Percentiles rank a stretch among this genome's conserved stretches.
Evolutionary conservation across 768 basidiomycete species (phyloP).

Genomic region (Leccinum imitatum): DNA sequence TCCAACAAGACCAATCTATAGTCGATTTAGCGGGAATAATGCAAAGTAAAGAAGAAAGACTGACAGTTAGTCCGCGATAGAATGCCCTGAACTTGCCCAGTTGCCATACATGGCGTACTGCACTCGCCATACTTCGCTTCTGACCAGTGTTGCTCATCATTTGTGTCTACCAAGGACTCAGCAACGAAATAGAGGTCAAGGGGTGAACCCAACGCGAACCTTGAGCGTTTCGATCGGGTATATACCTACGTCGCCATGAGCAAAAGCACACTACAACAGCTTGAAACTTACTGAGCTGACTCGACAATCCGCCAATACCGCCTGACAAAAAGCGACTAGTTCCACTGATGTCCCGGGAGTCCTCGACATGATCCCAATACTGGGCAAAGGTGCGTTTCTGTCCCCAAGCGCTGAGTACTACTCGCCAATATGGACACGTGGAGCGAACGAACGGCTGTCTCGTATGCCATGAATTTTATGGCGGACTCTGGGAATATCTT

Average conservation of each 20-base stretch:
- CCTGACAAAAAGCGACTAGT: conserved; percentile 92
- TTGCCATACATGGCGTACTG: conserved; percentile 72
- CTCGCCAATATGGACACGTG: conserved; percentile 12
- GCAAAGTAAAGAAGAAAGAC: conserved; percentile 33
- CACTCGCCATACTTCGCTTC: conserved; percentile 56
- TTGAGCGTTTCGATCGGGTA: conserved; percentile 97
- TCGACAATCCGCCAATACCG: conserved; percentile 92
- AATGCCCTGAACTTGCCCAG: conserved; percentile 80
- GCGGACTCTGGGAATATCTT: conserved; percentile 99
- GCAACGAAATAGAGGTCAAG: not conserved
- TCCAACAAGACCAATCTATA: conserved; percentile 88
- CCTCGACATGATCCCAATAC: conserved; percentile 89
- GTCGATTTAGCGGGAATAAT: conserved; percentile 14
- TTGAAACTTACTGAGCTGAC: conserved; percentile 74
- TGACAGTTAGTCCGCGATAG: conserved; percentile 86
- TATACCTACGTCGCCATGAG: conserved; percentile 59
- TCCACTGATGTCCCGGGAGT: conserved; percentile 85
- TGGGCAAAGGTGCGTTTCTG: conserved; percentile 94
- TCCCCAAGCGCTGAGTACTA: conserved; percentile 18
- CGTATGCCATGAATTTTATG: conserved; percentile 96
- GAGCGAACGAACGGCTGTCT: conserved; percentile 71
- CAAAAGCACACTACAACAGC: conserved; percentile 9
- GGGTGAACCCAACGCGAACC: conserved; percentile 37
- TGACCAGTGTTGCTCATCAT: conserved; percentile 89
- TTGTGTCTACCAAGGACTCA: conserved; percentile 60